Base-by-base conservation (phyloP, 2,329 filamentous ascomycete genomes). In the Fusarium nodosum region DNA sequence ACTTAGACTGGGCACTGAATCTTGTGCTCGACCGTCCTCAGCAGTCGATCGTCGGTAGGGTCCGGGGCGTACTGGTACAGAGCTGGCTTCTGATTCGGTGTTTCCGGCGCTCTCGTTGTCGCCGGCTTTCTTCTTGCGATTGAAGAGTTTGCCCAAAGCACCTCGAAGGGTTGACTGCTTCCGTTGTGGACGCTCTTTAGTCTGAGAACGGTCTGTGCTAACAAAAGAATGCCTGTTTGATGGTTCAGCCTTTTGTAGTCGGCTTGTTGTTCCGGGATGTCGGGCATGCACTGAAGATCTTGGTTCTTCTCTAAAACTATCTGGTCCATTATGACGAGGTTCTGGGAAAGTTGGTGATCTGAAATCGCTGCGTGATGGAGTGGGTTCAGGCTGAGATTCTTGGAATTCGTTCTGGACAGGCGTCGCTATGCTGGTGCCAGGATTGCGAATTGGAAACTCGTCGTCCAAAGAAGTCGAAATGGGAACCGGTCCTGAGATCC, bases 401-500 rank as follows among this genome's bases (percentile, higher is more conserved):
- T 69, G 65, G 20, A 71, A 70, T 24, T 71, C 72, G 31, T 56
- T 61, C 13, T 74, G 76, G 20, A 77, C 59, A n/a, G 78, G 75
- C 11, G 75, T 76, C 12, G 78, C 78, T 39, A 80, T 78, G 30
- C 74, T 77, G 24, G 77, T 70, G 15, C 79, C 78, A 13, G 82
- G 82, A 31, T 81, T 81, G 52, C 83, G 79, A 48, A 86, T 84
- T 13, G 85, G 82, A 69, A 88, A 86, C 60, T 88, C 86, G 64
- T 88, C 85, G 60, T 87, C 85, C 41, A 81, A 68, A 10, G 80
- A 74, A 58, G 77, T 79, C 20, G 80, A 76, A 24, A 90, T 85
- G 3, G 87, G 87, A 48, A 90, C 90, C 16, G 88, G 88, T 9
- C 82, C 83, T 31, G 87, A 90, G 65, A 90, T 90, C 69, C 84